These are phyloP conservation scores for Hanseniaspora nectarophila DNA, from an alignment of 805 yeast species.

Conservation along the genomic window DNA sequence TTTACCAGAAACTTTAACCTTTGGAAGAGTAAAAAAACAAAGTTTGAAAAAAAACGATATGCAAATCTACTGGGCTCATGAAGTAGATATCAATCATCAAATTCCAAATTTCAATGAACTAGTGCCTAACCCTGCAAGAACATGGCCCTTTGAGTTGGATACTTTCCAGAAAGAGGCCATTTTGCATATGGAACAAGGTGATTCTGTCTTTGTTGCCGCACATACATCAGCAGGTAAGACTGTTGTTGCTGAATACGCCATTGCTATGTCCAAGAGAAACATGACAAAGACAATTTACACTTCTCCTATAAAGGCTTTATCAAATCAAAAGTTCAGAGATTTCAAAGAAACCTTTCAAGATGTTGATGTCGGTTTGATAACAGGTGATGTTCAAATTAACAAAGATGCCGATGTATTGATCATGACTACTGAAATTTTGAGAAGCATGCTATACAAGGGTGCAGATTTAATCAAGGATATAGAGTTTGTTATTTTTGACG, in stretches of 20 bases:
- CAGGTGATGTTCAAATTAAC: constrained; percentile 96
- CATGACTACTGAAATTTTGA: constrained; percentile 93
- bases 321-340: constrained; percentile 83
- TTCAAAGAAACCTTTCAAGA: constrained; percentile 69
- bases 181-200: constrained; percentile 92
- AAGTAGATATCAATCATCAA: constrained; percentile 71
- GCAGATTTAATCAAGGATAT: constrained; percentile 94
- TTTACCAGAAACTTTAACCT: constrained; percentile 40
- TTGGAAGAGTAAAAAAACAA: constrained; percentile 31
- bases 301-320: constrained; percentile 84
- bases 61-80: constrained; percentile 83
- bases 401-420: constrained; percentile 92
- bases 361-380: constrained; percentile 57
- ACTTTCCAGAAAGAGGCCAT: constrained; percentile 95
- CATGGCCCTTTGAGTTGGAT: constrained; percentile 91
- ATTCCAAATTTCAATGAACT: constrained; percentile 76
- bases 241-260: constrained; percentile 95
- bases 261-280: constrained; percentile 88
- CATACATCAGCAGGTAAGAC: constrained; percentile 98
- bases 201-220: constrained; percentile 96
- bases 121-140: constrained; percentile 85
- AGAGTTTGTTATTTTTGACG: constrained; percentile 94
- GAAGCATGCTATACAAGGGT: constrained; percentile 93
- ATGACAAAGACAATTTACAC: constrained; percentile 96
- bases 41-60: constrained; percentile 16